A percentile compares a stretch with the other conserved stretches of the same genome.
These are phyloP conservation scores for Aurantiochytrium sp. DNA, from an alignment of 108 stramenopile genomes.

Conservation along the genomic window DNA sequence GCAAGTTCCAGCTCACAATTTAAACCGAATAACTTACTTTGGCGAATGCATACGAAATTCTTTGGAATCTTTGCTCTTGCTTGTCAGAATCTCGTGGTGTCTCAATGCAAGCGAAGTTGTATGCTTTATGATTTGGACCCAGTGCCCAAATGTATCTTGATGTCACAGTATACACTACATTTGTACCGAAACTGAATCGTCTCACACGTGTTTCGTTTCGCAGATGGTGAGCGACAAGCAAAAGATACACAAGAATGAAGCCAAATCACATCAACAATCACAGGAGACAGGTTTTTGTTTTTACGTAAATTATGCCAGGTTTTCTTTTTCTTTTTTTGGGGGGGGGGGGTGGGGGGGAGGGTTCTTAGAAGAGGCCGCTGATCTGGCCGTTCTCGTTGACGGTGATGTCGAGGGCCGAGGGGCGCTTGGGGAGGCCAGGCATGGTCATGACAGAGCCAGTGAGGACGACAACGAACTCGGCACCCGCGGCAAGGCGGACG, in stretches of 20 bases:
- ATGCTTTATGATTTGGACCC: no score
- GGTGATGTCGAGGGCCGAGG: slow-evolving; percentile 12
- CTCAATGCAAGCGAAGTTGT: no score
- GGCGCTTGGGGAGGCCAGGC: slow-evolving; percentile 14
- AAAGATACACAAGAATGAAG: background rate
- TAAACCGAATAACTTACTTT: background rate
- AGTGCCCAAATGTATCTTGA: no score
- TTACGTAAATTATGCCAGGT: no score
- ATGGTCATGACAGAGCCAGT: slow-evolving; percentile 12
- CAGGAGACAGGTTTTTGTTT: background rate
- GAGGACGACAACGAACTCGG: slow-evolving; percentile 4
- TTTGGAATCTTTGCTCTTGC: no score
- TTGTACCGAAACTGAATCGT: no score
- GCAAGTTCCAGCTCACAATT: slow-evolving; percentile 15
- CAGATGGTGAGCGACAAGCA: background rate
- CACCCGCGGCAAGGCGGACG: background rate
- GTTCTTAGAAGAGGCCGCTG: background rate
- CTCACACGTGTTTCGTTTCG: no score
- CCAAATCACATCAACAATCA: background rate
- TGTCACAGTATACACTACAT: no score
- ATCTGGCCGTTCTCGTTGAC: slow-evolving; percentile 14
- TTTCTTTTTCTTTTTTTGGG: no score
- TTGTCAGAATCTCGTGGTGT: no score
- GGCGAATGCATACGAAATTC: no score
- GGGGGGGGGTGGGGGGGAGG: no score